These are phyloP conservation scores for Lecanicillium sp. DNA, from an alignment of 2,329 filamentous ascomycete genomes.

Conservation along the genomic window DNA sequence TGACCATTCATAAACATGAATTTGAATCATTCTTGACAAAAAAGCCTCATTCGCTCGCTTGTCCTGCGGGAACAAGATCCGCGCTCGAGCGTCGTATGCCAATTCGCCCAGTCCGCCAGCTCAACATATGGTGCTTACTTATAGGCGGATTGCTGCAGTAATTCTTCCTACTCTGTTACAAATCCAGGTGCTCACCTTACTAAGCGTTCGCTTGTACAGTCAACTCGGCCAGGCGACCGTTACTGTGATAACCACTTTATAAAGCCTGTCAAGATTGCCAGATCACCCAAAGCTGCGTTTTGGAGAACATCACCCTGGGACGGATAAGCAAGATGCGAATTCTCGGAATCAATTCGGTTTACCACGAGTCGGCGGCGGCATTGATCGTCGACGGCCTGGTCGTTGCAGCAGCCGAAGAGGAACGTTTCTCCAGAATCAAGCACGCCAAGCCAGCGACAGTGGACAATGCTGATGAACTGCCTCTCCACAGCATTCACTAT, in stretches of 20 bases:
- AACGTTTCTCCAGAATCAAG: constrained; percentile 2
- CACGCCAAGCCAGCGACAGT: constrained; percentile 4
- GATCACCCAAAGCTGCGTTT: background rate
- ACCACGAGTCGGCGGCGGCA: constrained; percentile 1
- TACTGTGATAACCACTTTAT: background rate
- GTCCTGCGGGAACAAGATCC: no score
- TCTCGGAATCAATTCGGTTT: constrained; percentile 2
- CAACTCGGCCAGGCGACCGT: background rate
- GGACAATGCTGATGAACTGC: constrained; percentile 3
- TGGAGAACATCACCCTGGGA: background rate
- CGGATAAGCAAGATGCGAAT: background rate
- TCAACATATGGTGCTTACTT: no score
- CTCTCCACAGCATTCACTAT: constrained; percentile 3
- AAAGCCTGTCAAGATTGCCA: background rate
- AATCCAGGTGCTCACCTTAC: no score
- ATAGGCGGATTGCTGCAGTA: no score
- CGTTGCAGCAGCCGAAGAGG: constrained; percentile 2
- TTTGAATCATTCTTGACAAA: no score
- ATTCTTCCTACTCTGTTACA: no score
- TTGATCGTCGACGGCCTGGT: background rate
- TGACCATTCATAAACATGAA: no score
- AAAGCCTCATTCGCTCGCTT: no score
- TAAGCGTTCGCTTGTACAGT: no score
- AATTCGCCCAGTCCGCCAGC: no score
- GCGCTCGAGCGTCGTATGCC: no score